phyloP scores from a whole-genome alignment of 2,329 filamentous ascomycete species.

The Claviceps humidiphila region DNA sequence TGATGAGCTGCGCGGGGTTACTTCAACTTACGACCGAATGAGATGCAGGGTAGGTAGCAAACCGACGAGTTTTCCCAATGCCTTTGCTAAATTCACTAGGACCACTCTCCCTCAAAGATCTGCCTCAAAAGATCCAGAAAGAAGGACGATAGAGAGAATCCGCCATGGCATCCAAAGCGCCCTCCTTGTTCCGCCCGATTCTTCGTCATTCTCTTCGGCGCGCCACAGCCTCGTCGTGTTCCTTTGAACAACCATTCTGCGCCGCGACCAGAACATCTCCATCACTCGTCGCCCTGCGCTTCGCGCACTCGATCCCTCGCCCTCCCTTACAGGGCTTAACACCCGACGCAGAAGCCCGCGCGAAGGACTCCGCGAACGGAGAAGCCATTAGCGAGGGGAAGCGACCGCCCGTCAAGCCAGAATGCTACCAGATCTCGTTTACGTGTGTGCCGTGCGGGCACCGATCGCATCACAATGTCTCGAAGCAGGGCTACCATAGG shows the following conservation, averaged over 20 bases:
- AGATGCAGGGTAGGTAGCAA: no score
- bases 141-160: neutral
- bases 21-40: no score
- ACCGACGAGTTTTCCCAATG: no score
- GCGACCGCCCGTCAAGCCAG: constrained; percentile 28
- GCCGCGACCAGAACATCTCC: constrained; percentile 2
- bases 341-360: constrained; percentile 4
- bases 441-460: constrained; percentile 78
- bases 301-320: constrained; percentile 24
- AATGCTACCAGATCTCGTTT: constrained; percentile 78
- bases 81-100: no score
- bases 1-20: no score
- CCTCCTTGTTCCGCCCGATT: constrained; percentile 8
- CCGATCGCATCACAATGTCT: constrained; percentile 72
- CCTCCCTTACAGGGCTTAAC: constrained; percentile 7
- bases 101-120: neutral
- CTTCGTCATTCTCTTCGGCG: constrained; percentile 9
- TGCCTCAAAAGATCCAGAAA: neutral
- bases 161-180: constrained; percentile 18
- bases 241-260: constrained; percentile 5
- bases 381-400: constrained; percentile 15
- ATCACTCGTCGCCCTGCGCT: constrained; percentile 12
- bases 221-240: constrained; percentile 4
- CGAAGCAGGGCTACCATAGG: constrained; percentile 89
- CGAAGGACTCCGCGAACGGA: constrained; percentile 6